Conservation (phyloP, 2,329 filamentous ascomycete genomes). For the Diplodia corticola region DNA sequence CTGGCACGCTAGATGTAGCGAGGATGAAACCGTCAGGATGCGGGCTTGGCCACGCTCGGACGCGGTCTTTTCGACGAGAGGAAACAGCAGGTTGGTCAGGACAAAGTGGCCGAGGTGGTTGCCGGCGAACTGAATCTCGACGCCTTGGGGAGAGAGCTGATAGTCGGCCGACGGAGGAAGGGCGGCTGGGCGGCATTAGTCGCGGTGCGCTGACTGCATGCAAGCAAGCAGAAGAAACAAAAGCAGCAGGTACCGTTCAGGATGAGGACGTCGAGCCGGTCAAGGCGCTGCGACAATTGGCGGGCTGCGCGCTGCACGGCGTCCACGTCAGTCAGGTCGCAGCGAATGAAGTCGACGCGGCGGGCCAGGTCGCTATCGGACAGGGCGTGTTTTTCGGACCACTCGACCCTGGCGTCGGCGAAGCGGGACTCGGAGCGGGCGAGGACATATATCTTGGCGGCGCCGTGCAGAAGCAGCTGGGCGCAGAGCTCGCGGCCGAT, state of each 20-base stretch:
- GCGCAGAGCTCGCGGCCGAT: constrained; percentile 37
- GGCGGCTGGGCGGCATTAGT: constrained; percentile 20
- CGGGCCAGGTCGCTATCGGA: constrained; percentile 26
- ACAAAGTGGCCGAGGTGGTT: constrained; percentile 29
- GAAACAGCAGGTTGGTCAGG: constrained; percentile 26
- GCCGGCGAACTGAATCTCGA: constrained; percentile 26
- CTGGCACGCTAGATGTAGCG: constrained; percentile 32
- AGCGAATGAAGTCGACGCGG: constrained; percentile 32
- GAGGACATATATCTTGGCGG: constrained; percentile 34
- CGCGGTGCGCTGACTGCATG: constrained; percentile 11
- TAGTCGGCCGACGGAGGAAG: constrained; percentile 29
- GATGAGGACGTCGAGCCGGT: constrained; percentile 36
- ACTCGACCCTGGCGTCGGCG: constrained; percentile 29
- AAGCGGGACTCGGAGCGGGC: constrained; percentile 31
- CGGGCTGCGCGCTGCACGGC: constrained; percentile 29
- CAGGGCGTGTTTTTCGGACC: constrained; percentile 28
- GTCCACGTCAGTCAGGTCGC: constrained; percentile 35
- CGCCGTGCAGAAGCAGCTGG: constrained; percentile 35
- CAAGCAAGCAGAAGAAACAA: background rate
- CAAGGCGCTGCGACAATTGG: constrained; percentile 28
- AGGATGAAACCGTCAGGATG: constrained; percentile 30
- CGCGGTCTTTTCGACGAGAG: constrained; percentile 22
- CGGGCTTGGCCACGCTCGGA: constrained; percentile 21
- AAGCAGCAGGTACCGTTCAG: constrained; percentile 16
- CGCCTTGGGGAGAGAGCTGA: constrained; percentile 29